Conservation (phyloP, 345 rosid species). For the Citrus reticulata region DNA sequence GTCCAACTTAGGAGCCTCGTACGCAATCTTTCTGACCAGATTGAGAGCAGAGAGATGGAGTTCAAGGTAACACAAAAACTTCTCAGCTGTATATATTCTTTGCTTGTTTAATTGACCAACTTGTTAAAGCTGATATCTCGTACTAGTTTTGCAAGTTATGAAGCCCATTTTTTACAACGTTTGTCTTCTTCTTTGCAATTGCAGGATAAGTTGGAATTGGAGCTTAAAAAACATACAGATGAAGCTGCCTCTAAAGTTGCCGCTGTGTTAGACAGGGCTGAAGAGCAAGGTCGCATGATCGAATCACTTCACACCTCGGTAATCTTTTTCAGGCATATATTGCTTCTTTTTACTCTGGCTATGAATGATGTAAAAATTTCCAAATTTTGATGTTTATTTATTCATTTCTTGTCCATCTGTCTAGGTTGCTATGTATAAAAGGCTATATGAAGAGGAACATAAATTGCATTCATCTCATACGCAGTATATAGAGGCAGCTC, state of each 20-base stretch:
- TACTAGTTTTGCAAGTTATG: neutral
- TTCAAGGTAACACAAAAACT: slow-evolving; percentile 56
- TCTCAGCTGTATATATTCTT: slow-evolving; percentile 4
- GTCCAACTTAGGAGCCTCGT: slow-evolving; percentile 88
- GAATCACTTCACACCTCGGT: slow-evolving; percentile 92
- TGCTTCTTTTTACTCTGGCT: neutral
- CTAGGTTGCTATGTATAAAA: slow-evolving; percentile 93
- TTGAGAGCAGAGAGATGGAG: slow-evolving; percentile 64
- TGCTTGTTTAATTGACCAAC: neutral
- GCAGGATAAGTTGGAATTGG: slow-evolving; percentile 68
- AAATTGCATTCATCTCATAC: slow-evolving; percentile 51
- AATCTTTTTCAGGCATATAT: slow-evolving; percentile 18
- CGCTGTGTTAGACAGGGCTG: slow-evolving; percentile 77
- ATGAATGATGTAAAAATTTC: neutral
- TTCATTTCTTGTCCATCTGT: neutral
- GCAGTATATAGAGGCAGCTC: slow-evolving; percentile 33
- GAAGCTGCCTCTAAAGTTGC: slow-evolving; percentile 87
- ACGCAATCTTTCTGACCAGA: slow-evolving; percentile 74
- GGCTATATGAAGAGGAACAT: slow-evolving; percentile 88
- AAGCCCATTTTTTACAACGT: neutral
- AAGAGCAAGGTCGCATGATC: slow-evolving; percentile 88
- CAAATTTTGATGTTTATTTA: neutral
- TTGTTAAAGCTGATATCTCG: neutral
- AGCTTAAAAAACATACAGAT: slow-evolving; percentile 61
- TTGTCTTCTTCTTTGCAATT: slow-evolving; percentile 8